Conservation (phyloP, 208 protist genomes). For the Wallacemonas sp. region DNA sequence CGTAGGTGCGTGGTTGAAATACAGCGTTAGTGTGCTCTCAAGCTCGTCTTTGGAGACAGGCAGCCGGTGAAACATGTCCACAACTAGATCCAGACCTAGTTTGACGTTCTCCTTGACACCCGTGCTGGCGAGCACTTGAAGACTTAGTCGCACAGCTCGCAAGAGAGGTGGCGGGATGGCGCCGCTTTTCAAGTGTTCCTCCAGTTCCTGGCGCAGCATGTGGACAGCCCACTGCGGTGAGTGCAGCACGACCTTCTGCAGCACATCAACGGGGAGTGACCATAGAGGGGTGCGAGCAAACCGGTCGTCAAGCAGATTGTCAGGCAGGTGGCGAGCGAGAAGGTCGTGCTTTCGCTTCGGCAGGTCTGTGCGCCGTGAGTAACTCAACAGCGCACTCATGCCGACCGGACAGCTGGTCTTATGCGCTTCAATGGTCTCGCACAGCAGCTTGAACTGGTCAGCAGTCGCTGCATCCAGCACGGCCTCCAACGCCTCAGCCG, state of each 20-base stretch:
- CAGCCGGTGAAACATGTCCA: background rate
- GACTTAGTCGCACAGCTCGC: background rate
- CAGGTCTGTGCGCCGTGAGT: background rate
- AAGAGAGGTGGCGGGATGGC: background rate
- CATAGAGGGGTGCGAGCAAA: background rate
- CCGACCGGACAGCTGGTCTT: background rate
- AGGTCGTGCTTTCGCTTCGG: background rate
- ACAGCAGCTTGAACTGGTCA: background rate
- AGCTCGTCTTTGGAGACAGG: background rate
- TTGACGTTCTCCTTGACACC: background rate
- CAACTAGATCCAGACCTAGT: background rate
- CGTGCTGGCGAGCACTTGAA: background rate
- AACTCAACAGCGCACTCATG: background rate
- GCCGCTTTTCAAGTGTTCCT: background rate
- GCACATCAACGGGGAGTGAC: background rate
- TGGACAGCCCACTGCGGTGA: background rate
- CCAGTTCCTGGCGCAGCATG: background rate
- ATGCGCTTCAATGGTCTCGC: background rate
- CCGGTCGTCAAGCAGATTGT: background rate
- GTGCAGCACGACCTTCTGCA: background rate
- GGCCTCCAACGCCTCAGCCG: background rate
- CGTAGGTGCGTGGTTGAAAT: background rate
- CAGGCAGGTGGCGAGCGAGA: background rate
- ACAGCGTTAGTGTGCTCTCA: background rate
- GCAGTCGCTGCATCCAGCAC: background rate